Conservation (phyloP, 768 basidiomycete species). For the Rossbeevera mucosa region DNA sequence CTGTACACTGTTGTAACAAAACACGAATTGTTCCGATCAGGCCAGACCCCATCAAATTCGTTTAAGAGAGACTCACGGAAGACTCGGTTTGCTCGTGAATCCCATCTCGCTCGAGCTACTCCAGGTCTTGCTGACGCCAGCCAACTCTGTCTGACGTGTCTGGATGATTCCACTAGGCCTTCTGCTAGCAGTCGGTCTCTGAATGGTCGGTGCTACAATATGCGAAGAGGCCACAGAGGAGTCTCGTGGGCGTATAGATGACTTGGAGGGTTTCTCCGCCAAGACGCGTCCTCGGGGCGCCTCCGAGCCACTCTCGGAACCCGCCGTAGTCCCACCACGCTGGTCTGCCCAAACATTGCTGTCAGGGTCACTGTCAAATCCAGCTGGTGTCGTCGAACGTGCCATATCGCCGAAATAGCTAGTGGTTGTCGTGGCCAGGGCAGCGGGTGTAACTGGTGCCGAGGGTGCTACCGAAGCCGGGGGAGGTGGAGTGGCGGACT, state of each 20-base stretch:
- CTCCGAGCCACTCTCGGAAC: conserved; percentile 22
- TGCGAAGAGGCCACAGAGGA: conserved; percentile 26
- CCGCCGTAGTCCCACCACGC: neutral
- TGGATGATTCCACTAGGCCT: conserved; percentile 24
- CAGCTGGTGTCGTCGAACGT: conserved; percentile 23
- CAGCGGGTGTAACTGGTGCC: conserved; percentile 24
- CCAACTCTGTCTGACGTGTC: conserved; percentile 27
- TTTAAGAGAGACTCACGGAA: conserved; percentile 14
- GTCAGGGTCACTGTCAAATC: conserved; percentile 18
- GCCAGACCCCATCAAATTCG: neutral
- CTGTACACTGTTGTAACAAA: conserved; percentile 6
- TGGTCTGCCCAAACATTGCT: conserved; percentile 30
- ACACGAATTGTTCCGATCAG: neutral
- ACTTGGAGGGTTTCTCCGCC: conserved; percentile 19
- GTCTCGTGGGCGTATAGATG: conserved; percentile 24
- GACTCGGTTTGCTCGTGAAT: conserved; percentile 14
- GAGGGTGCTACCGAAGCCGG: conserved; percentile 19
- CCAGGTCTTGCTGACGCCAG: conserved; percentile 32
- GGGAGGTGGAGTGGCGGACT: conserved; percentile 14
- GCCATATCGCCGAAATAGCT: conserved; percentile 26
- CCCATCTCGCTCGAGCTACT: conserved; percentile 24
- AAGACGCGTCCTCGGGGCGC: conserved; percentile 16
- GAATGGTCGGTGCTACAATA: conserved; percentile 5
- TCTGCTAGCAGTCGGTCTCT: conserved; percentile 24
- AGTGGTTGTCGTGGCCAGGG: neutral